These are phyloP conservation scores for Saccharomycopsis sp. DNA, from an alignment of 805 yeast genomes.

Conservation along the genomic window DNA sequence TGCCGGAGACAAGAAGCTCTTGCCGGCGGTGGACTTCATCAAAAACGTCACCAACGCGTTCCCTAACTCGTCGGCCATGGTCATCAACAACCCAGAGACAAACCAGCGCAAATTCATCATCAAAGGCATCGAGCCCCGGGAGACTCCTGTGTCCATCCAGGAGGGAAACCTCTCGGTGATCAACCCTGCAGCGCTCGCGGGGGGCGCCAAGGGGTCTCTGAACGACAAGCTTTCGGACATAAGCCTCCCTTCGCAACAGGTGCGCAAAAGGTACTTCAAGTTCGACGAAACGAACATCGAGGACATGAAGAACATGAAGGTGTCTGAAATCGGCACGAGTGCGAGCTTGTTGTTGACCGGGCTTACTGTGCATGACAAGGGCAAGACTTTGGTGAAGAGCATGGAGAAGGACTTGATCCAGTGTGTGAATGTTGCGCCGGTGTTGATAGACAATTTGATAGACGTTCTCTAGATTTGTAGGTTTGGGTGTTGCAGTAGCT, in stretches of 20 bases:
- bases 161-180: neutral
- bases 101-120: conserved; percentile 79
- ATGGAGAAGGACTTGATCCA: conserved; percentile 13
- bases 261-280: neutral
- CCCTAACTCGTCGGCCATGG: conserved; percentile 88
- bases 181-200: neutral
- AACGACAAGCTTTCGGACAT: neutral
- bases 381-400: conserved; percentile 10
- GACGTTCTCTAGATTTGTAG: conserved; percentile 7
- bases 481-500: too few relatives aligned
- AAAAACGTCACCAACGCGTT: conserved; percentile 89
- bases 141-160: conserved; percentile 36
- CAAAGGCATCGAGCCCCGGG: conserved; percentile 89
- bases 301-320: conserved; percentile 1
- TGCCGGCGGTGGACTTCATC: conserved; percentile 95
- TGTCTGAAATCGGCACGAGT: conserved; percentile 20
- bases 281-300: neutral
- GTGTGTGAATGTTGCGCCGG: conserved; percentile 1
- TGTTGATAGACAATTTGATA: conserved; percentile 7
- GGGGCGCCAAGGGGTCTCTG: neutral
- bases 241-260: neutral
- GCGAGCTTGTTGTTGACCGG: conserved; percentile 9
- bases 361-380: conserved; percentile 14
- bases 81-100: conserved; percentile 56
- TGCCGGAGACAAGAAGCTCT: conserved; percentile 42